Evolutionary conservation across 2,329 filamentous ascomycete species (phyloP).

Genomic region (Ustulina deusta): DNA sequence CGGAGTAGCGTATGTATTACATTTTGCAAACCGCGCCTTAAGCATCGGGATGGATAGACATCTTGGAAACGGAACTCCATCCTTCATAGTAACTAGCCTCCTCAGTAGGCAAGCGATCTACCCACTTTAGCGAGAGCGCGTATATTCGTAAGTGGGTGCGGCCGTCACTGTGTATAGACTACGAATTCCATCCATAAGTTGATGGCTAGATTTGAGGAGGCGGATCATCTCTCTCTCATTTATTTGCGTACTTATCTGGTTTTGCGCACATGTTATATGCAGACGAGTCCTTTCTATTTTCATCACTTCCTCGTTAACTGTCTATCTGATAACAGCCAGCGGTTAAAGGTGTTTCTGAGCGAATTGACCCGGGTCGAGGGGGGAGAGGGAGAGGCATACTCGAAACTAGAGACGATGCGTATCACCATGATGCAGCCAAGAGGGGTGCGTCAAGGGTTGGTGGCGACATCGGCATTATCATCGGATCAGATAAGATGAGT

Average conservation of each 20-base stretch:
- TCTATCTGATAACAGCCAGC: background rate
- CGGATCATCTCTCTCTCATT: background rate
- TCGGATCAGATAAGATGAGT: constrained; percentile 66
- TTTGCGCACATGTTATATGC: background rate
- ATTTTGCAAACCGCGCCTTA: constrained; percentile 19
- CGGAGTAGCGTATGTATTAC: constrained; percentile 21
- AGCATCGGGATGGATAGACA: constrained; percentile 21
- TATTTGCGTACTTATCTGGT: background rate
- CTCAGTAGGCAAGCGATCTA: constrained; percentile 27
- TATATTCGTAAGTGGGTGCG: constrained; percentile 8
- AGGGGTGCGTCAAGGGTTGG: constrained; percentile 39
- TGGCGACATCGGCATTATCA: constrained; percentile 63
- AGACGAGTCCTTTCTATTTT: background rate
- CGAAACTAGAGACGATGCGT: constrained; percentile 40
- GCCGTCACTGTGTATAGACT: background rate
- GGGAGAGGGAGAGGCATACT: background rate
- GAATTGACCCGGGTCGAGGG: background rate
- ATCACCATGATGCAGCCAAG: constrained; percentile 40
- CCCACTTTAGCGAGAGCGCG: constrained; percentile 8
- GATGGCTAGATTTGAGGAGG: background rate
- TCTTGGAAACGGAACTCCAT: constrained; percentile 26
- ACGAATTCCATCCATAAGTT: background rate
- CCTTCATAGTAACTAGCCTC: constrained; percentile 29
- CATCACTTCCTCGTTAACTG: background rate
- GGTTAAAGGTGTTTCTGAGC: background rate